A percentile compares a stretch with the other conserved stretches of the same genome.
phyloP scores from a whole-genome alignment of 495 filamentous ascomycete genomes.

The Lasiosphaeriaceae sp. region DNA sequence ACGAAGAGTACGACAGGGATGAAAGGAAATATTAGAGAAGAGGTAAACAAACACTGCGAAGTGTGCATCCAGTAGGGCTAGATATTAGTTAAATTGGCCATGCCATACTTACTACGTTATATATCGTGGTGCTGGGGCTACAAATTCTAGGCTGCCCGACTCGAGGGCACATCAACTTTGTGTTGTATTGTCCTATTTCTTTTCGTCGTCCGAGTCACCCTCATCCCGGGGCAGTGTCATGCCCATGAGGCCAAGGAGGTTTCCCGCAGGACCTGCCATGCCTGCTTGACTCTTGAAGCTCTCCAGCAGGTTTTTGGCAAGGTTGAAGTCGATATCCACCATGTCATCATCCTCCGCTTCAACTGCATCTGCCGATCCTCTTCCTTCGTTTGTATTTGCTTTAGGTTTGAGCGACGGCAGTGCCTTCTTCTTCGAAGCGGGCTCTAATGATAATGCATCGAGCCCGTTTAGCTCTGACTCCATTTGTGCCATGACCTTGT shows the following conservation, averaged over 20 bases:
- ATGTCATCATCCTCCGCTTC: conserved; percentile 45
- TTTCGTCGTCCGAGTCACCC: conserved; percentile 36
- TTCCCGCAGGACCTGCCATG: conserved; percentile 77
- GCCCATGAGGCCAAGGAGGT: conserved; percentile 81
- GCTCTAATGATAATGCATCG: conserved; percentile 68
- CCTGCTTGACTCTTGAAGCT: conserved; percentile 87
- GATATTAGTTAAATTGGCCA: no score
- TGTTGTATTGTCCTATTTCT: not conserved
- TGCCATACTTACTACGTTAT: no score
- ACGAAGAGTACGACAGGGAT: not conserved
- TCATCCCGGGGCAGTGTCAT: conserved; percentile 77
- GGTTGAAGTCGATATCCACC: conserved; percentile 75
- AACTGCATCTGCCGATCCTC: conserved; percentile 12
- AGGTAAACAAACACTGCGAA: no score
- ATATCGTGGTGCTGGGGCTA: no score
- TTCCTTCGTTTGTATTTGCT: not conserved
- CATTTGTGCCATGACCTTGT: conserved; percentile 69
- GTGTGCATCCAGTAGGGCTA: no score
- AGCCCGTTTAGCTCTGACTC: conserved; percentile 74
- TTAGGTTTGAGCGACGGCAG: conserved; percentile 1
- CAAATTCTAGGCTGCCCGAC: no score
- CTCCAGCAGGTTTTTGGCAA: conserved; percentile 88
- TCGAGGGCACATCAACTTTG: no score
- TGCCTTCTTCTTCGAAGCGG: conserved; percentile 7
- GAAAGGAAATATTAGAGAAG: no score